phyloP scores from a whole-genome alignment of 1,139 yeast species.

The Taphrina confusa region DNA sequence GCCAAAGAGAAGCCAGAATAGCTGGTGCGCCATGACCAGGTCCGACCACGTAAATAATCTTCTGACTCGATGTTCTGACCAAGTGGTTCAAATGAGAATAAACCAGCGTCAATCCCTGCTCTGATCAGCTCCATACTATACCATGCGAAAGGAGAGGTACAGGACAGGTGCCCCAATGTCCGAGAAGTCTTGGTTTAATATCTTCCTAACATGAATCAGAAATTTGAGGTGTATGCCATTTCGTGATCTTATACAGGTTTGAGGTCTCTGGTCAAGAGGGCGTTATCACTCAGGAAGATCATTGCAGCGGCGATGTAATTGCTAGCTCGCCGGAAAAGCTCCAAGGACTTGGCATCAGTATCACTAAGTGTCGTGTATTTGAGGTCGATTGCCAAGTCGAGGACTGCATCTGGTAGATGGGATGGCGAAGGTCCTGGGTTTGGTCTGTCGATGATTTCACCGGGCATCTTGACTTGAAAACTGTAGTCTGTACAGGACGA shows the following conservation, averaged over 20 bases:
- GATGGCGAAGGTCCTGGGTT: conserved; percentile 41
- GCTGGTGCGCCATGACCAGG: conserved; percentile 43
- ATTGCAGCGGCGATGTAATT: conserved; percentile 41
- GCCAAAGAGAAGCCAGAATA: conserved; percentile 40
- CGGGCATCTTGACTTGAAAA: too few relatives aligned
- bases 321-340: conserved; percentile 39
- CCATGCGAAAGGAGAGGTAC: not conserved
- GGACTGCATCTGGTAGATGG: conserved; percentile 39
- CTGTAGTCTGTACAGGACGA: too few relatives aligned
- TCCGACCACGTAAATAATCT: conserved; percentile 40
- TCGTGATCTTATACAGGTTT: not conserved
- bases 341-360: conserved; percentile 38
- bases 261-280: conserved; percentile 37
- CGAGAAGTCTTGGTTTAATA: conserved; percentile 40
- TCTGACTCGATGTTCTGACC: conserved; percentile 38
- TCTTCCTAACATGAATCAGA: conserved; percentile 33
- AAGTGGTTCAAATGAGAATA: conserved; percentile 40
- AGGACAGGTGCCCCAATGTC: conserved; percentile 42
- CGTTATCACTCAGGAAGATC: conserved; percentile 40
- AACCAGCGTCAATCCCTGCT: conserved; percentile 39
- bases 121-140: not conserved
- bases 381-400: conserved; percentile 37
- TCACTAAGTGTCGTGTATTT: conserved; percentile 35
- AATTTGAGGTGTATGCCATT: not conserved
- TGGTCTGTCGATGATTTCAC: conserved; percentile 33